A percentile compares a stretch with the other conserved stretches of the same genome.
These are phyloP conservation scores for Alternaria solani DNA, from an alignment of 2,329 filamentous ascomycete genomes.

Conservation along the genomic window DNA sequence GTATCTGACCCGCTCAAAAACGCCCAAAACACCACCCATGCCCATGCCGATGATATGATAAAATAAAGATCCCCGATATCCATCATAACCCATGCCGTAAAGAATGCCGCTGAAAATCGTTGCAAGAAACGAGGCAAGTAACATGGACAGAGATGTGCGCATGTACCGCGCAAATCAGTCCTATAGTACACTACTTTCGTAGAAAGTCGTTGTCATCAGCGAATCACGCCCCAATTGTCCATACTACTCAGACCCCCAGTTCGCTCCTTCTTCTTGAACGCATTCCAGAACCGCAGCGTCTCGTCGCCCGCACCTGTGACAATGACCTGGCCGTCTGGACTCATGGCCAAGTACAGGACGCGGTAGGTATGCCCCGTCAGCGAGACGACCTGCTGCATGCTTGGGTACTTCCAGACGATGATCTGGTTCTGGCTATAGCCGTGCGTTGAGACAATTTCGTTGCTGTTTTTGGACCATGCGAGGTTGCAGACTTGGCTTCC, in stretches of 20 bases:
- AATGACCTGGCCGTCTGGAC: conserved; percentile 89
- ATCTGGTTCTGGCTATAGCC: conserved; percentile 99
- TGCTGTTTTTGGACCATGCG: conserved; percentile 96
- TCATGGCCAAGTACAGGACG: conserved; percentile 96
- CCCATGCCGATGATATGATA: conserved; percentile 13
- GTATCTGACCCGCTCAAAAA: conserved; percentile 14
- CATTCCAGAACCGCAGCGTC: conserved; percentile 95
- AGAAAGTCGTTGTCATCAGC: conserved; percentile 53
- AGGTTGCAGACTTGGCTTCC: conserved; percentile 99
- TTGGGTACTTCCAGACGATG: conserved; percentile 98
- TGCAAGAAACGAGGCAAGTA: conserved; percentile 4
- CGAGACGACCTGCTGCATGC: conserved; percentile 95
- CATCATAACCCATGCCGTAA: conserved; percentile 12
- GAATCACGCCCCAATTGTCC: conserved; percentile 84
- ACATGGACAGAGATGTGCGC: background rate
- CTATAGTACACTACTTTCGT: conserved; percentile 15
- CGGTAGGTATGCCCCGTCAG: conserved; percentile 96
- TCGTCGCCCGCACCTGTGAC: conserved; percentile 97
- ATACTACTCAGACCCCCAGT: conserved; percentile 65
- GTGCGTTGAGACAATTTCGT: conserved; percentile 96
- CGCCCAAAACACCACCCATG: conserved; percentile 9
- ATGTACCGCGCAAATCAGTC: background rate
- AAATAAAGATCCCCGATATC: background rate
- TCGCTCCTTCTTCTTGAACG: conserved; percentile 84
- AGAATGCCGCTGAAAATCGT: conserved; percentile 7